Evolutionary conservation across 2,329 filamentous ascomycete genomes (phyloP).

Genomic region (Pestalotiopsis sp.): DNA sequence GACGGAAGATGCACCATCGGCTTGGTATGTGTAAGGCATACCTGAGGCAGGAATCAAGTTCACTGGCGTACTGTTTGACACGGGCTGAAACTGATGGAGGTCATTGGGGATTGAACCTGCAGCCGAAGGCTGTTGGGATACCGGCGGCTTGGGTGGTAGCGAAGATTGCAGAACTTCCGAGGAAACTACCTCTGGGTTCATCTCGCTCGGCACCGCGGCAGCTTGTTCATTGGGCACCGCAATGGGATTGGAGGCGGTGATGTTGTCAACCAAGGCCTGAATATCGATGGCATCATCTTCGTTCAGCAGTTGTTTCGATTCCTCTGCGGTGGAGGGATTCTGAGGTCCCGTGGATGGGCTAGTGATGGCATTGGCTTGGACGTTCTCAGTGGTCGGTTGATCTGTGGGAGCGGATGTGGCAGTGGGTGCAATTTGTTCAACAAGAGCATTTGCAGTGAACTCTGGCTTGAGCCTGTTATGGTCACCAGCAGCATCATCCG

Average conservation of each 20-base stretch:
- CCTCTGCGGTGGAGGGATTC: background rate
- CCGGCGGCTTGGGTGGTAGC: conserved; percentile 49
- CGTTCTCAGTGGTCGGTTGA: background rate
- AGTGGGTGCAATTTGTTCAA: conserved; percentile 14
- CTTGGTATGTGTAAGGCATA: conserved; percentile 34
- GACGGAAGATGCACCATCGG: conserved; percentile 34
- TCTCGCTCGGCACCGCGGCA: conserved; percentile 30
- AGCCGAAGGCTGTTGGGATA: conserved; percentile 38
- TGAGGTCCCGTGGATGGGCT: background rate
- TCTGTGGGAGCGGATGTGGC: background rate
- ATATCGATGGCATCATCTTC: conserved; percentile 23
- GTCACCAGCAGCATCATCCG: background rate
- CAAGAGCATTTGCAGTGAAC: conserved; percentile 16
- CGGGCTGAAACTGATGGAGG: conserved; percentile 30
- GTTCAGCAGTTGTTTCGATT: background rate
- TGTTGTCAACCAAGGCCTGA: conserved; percentile 28
- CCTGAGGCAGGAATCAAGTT: conserved; percentile 34
- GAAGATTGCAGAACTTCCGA: conserved; percentile 31
- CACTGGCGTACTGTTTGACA: conserved; percentile 23
- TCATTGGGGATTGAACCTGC: conserved; percentile 31
- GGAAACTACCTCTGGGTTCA: conserved; percentile 26
- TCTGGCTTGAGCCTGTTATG: background rate
- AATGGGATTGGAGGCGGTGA: conserved; percentile 26
- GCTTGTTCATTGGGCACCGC: conserved; percentile 25
- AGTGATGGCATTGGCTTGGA: background rate